Evolutionary conservation across 805 yeast genomes (phyloP), one percentile per base, ranked within the genome.

Genomic region (Ogataea ganodermae): DNA sequence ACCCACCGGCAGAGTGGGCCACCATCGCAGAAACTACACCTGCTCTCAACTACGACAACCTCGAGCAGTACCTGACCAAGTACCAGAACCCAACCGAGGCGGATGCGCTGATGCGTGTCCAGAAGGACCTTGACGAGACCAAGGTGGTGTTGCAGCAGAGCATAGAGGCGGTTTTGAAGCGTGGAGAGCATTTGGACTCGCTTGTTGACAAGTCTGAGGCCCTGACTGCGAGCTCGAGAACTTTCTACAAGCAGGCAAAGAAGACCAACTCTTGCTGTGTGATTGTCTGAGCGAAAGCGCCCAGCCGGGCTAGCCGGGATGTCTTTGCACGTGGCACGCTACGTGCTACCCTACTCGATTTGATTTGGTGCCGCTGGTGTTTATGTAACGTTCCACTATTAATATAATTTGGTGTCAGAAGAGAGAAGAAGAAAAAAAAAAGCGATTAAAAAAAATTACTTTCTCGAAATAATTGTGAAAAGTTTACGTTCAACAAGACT

Each of bases 41-140:
- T 14, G 63, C 68, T 12, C 72, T 85, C 46, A 69, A 70, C 32
- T 82, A 78, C 65, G 80, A 79, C 21, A 80, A 79, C 50, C 74
- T 92, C 60, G 86, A 83, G 26, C 71, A 70, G 21, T 90, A 90
- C 65, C 71, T 94, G 57, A 71, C 74, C 59, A 88, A 88, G 62
- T 94, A 94, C 71, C 99, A 94, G 72, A 96, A 94, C 66, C 99
- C 99, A 24, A 78, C 86, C 35, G 96, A 94, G 73, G 98, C 98
- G 0, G 99, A 94, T 67, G 86, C 97, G 9, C 83, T 94, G 53
- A 85, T 94, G 96, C 87, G 86, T 67, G 99, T 94, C 18, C 99
- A 94, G 73, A 96, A 90, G 65, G 99, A 94, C 69, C 79, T 94
- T 60, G 99, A 94, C 68, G 99, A 94, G 65, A 94, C 99, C 30